Evolutionary conservation across 495 filamentous ascomycete species (phyloP), one percentile per base, ranked within the genome.

Genomic region (Physcia stellaris): DNA sequence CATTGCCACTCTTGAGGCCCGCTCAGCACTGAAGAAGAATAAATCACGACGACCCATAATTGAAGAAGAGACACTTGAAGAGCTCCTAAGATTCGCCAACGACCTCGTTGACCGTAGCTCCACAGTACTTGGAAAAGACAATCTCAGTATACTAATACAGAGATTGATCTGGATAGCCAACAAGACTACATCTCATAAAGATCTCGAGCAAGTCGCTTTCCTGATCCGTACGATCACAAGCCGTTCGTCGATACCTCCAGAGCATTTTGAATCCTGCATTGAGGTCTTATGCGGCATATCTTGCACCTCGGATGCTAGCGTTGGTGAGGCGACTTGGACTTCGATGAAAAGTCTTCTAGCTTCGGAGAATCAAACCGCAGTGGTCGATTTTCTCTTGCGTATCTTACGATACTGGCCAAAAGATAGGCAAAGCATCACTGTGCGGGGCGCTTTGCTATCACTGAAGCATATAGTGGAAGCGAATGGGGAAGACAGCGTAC

Each of bases 51-150:
- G 24, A 18, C 27, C 16, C 64, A 66, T 40, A 24, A 67, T 66
- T 32, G 83, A 87, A 46, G 83, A 84, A 43, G 29, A 16, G 7
- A 28, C 19, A 26, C 20, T 94, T 26, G 66, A 66, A 30, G 68
- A 75, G 39, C 59, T 92, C 5, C 81, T 93, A 48, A 64, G 71
- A 33, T 81, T 86, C 32, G 67, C 82, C 20, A 74, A 75, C n/a
- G 76, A 86, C 49, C 61, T 90, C 42, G 78, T 90, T 57, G 86
- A 80, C 47, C 79, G 88, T 58, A 88, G 86, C 56, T 80, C 79
- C 54, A 82, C 78, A 41, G 70, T 77, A 21, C 80, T 85, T 27
- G 67, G 70, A 26, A 74, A 81, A 35, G 65, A 67, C 20, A 77
- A 83, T 37, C 66, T 86, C 29, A 70, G 70, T 38, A 51, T 57